These are phyloP conservation scores for Aspergillus egyptiacus DNA, from an alignment of 495 filamentous ascomycete species.

Conservation along the genomic window DNA sequence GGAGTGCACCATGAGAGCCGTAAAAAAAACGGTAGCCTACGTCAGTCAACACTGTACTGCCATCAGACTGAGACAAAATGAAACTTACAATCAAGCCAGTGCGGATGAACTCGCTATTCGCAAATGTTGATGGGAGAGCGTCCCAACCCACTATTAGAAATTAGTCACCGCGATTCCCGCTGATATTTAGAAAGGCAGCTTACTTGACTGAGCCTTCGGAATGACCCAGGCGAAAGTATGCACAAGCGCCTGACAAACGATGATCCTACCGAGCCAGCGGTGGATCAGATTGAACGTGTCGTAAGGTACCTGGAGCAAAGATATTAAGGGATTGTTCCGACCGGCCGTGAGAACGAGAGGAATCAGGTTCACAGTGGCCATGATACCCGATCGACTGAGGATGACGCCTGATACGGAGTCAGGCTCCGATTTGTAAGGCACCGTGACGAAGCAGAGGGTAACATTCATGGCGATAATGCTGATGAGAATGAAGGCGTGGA, in stretches of 20 bases:
- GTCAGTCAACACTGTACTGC: constrained; percentile 11
- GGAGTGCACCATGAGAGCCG: constrained; percentile 58
- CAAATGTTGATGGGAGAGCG: constrained; percentile 44
- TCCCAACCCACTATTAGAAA: constrained; percentile 50
- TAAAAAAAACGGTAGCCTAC: constrained; percentile 41
- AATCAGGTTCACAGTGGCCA: constrained; percentile 75
- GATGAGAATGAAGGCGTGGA: constrained; percentile 68
- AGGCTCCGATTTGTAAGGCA: constrained; percentile 47
- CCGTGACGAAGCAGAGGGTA: constrained; percentile 66
- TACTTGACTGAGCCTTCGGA: constrained; percentile 56
- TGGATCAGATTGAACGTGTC: constrained; percentile 78
- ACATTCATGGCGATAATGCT: constrained; percentile 73
- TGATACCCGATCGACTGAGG: constrained; percentile 67
- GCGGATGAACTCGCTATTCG: constrained; percentile 50
- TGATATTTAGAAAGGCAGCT: constrained; percentile 4
- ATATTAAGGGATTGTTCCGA: constrained; percentile 64
- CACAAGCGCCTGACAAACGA: constrained; percentile 56
- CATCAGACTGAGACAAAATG: not conserved
- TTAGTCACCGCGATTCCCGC: constrained; percentile 15
- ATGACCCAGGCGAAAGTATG: constrained; percentile 62
- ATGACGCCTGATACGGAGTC: constrained; percentile 48
- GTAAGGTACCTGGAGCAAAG: constrained; percentile 59
- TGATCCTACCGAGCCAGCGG: constrained; percentile 72
- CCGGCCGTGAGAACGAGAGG: constrained; percentile 63
- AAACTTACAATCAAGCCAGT: constrained; percentile 49